phyloP scores from a whole-genome alignment of 805 yeast genomes.

The Nematodospora valgi region DNA sequence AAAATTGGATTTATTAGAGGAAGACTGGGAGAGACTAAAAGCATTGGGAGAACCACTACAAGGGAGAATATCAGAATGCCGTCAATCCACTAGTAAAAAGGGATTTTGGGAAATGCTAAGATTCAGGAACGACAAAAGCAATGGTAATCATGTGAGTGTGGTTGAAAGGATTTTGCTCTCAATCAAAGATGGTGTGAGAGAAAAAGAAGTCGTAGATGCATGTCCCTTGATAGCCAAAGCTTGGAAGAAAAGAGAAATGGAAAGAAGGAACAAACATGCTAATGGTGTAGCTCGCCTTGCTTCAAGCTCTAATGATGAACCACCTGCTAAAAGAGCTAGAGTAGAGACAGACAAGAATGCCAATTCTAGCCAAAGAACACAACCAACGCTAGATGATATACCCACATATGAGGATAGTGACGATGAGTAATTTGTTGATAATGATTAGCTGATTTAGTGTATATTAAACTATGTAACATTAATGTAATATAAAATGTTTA shows the following conservation, averaged over 20 bases:
- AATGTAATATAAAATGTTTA: too few species aligned
- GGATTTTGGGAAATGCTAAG: slow-evolving; percentile 82
- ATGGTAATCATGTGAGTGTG: slow-evolving; percentile 80
- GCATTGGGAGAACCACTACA: slow-evolving; percentile 74
- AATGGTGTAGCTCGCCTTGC: slow-evolving; percentile 1
- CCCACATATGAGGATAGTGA: slow-evolving; percentile 44
- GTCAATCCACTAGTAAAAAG: slow-evolving; percentile 50
- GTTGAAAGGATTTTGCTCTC: slow-evolving; percentile 81
- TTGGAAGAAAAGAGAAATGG: slow-evolving; percentile 60
- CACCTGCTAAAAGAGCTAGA: slow-evolving; percentile 8
- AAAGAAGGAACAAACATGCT: slow-evolving; percentile 24
- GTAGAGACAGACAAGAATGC: slow-evolving; percentile 8
- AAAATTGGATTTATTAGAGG: slow-evolving; percentile 57
- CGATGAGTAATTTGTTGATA: slow-evolving; percentile 13
- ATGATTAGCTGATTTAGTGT: too few species aligned
- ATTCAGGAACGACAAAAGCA: slow-evolving; percentile 87
- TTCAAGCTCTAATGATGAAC: slow-evolving; percentile 4
- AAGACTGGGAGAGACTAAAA: slow-evolving; percentile 80
- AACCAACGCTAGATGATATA: slow-evolving; percentile 16
- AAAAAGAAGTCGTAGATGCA: slow-evolving; percentile 65
- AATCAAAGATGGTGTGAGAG: slow-evolving; percentile 80
- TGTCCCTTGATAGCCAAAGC: slow-evolving; percentile 52
- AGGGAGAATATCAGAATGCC: slow-evolving; percentile 84
- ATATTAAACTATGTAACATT: too few species aligned
- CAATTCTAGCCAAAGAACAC: neutral